Percentiles rank a stretch among this genome's conserved stretches.
phyloP scores from a whole-genome alignment of 768 basidiomycete species.

The Panus rudis region DNA sequence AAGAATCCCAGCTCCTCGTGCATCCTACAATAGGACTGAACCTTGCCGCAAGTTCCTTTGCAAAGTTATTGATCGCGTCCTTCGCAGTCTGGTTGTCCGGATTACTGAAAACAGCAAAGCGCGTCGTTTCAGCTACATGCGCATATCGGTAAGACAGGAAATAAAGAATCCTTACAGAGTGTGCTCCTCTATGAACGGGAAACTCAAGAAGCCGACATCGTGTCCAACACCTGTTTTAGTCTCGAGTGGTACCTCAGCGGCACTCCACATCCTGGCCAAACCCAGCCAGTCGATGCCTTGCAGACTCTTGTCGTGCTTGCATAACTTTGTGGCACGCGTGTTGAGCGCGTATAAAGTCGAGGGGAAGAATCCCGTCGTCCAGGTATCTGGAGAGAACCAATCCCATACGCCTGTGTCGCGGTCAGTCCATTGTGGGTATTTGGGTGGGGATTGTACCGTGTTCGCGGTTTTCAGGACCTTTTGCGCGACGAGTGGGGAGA shows the following conservation, averaged over 20 bases:
- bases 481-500: constrained; percentile 48
- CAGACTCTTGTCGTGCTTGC: constrained; percentile 27
- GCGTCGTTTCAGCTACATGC: not conserved
- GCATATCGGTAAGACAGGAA: not conserved
- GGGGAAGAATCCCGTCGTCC: constrained; percentile 68
- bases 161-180: constrained; percentile 39
- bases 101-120: constrained; percentile 39
- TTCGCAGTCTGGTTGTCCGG: constrained; percentile 50
- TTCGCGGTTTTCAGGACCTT: constrained; percentile 55
- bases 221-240: constrained; percentile 45
- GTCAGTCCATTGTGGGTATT: constrained; percentile 57
- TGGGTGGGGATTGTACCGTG: constrained; percentile 32
- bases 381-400: constrained; percentile 47
- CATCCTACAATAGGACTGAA: constrained; percentile 57
- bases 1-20: constrained; percentile 61
- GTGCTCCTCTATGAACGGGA: constrained; percentile 59
- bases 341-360: constrained; percentile 53
- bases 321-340: constrained; percentile 38
- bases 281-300: constrained; percentile 52
- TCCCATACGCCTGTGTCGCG: constrained; percentile 44
- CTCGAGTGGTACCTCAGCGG: constrained; percentile 45
- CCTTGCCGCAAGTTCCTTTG: constrained; percentile 45
- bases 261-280: constrained; percentile 44
- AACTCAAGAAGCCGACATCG: constrained; percentile 68
- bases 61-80: constrained; percentile 50